Conservation (phyloP, 495 filamentous ascomycete species). For the Aspergillus nanangensis region DNA sequence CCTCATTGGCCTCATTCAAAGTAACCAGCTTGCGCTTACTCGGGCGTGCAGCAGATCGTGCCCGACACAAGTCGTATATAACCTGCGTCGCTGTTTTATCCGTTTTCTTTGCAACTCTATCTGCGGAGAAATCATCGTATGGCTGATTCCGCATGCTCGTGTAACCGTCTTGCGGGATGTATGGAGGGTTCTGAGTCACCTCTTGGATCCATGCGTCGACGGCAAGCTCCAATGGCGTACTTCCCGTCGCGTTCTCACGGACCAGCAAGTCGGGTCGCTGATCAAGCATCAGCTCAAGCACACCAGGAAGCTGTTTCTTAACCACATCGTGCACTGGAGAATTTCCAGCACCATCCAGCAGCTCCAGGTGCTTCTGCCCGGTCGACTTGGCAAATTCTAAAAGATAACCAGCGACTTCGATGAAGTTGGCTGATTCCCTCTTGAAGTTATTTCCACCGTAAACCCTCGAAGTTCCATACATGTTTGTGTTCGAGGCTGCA, state of each 20-base stretch:
- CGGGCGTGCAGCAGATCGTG: constrained; percentile 1
- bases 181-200: constrained; percentile 15
- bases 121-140: neutral
- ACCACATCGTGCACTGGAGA: constrained; percentile 58
- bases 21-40: constrained; percentile 59
- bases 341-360: constrained; percentile 65
- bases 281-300: constrained; percentile 48
- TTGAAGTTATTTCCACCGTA: neutral
- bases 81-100: neutral
- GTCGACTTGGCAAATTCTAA: constrained; percentile 46
- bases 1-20: constrained; percentile 68
- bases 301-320: constrained; percentile 22
- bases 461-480: neutral
- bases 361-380: constrained; percentile 47
- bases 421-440: neutral
- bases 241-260: constrained; percentile 67
- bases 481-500: neutral
- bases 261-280: constrained; percentile 53
- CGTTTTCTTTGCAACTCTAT: neutral
- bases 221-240: constrained; percentile 63
- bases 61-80: constrained; percentile 22
- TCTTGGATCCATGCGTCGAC: constrained; percentile 45
- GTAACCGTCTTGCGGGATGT: constrained; percentile 1
- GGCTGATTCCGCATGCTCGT: neutral
- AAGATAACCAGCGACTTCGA: constrained; percentile 25